These are phyloP conservation scores for Solanum boliviense DNA, from an alignment of 257 asterid genomes.

Conservation along the genomic window DNA sequence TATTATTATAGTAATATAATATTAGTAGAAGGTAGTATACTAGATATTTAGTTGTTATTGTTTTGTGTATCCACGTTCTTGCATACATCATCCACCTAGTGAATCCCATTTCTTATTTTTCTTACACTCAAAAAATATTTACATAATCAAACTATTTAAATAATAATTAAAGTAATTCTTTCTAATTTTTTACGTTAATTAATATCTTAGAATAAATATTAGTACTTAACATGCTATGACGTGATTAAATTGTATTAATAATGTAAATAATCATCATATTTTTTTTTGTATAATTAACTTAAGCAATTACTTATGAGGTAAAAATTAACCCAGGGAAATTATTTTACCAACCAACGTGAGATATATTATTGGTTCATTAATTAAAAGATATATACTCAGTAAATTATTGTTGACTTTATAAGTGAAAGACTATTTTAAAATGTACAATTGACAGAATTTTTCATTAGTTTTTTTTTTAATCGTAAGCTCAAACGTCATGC, in stretches of 20 bases:
- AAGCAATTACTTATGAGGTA: not conserved
- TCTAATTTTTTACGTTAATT: not conserved
- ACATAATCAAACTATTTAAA: not conserved
- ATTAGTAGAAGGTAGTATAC: not conserved
- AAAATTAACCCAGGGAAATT: not conserved
- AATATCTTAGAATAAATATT: not conserved
- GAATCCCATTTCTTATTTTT: not conserved
- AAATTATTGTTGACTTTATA: not conserved
- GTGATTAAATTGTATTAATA: not conserved
- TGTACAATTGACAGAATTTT: not conserved
- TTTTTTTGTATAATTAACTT: not conserved
- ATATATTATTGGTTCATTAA: not conserved
- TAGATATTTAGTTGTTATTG: not conserved
- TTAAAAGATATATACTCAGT: not conserved
- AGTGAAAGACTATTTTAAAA: not conserved
- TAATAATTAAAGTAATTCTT: not conserved
- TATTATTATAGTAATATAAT: not conserved
- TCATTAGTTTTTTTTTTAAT: not conserved
- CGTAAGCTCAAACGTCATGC: not conserved
- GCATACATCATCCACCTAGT: not conserved
- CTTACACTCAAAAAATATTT: not conserved
- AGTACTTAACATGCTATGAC: not conserved
- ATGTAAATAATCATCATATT: not conserved
- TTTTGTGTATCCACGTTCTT: not conserved
- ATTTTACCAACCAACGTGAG: not conserved